Conservation (phyloP, 352 stramenopile species). For the Globisporangium iwayamae region DNA sequence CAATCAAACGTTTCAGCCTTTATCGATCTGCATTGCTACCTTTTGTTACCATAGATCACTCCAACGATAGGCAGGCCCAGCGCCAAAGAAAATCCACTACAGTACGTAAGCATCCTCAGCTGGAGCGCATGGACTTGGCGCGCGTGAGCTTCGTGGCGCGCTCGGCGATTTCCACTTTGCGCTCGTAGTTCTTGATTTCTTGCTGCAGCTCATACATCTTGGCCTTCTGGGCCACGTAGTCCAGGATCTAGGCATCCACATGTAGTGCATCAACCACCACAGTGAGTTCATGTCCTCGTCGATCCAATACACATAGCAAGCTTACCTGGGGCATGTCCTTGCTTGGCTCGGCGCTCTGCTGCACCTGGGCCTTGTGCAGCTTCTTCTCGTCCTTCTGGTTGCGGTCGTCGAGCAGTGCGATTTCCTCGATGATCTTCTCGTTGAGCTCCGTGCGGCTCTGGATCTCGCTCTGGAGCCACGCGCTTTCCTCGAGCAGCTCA, state of each 20-base stretch:
- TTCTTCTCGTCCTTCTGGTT: slow-evolving; percentile 66
- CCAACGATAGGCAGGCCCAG: too few relatives aligned
- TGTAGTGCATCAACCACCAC: too few relatives aligned
- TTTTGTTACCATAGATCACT: too few relatives aligned
- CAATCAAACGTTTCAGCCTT: background rate
- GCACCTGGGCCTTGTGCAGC: slow-evolving; percentile 53
- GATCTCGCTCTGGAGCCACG: slow-evolving; percentile 83
- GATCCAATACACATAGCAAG: background rate
- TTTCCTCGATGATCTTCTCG: slow-evolving; percentile 85
- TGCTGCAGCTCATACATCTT: slow-evolving; percentile 87
- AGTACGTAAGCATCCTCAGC: background rate
- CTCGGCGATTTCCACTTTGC: slow-evolving; percentile 92
- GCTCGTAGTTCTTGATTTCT: slow-evolving; percentile 89
- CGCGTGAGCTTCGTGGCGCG: slow-evolving; percentile 66
- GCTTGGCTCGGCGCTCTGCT: slow-evolving; percentile 64
- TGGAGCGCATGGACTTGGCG: slow-evolving; percentile 16
- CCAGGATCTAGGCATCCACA: slow-evolving; percentile 47
- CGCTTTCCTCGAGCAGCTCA: slow-evolving; percentile 80
- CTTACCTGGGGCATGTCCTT: slow-evolving; percentile 82
- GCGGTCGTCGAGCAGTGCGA: slow-evolving; percentile 57
- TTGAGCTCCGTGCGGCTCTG: slow-evolving; percentile 76
- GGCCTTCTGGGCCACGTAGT: slow-evolving; percentile 89
- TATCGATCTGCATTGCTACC: too few relatives aligned
- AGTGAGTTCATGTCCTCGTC: too few relatives aligned
- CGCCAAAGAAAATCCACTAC: too few relatives aligned